Percentiles rank a stretch among this genome's conserved stretches.
Conservation (phyloP, 495 filamentous ascomycete genomes). For the Letharia columbiana region DNA sequence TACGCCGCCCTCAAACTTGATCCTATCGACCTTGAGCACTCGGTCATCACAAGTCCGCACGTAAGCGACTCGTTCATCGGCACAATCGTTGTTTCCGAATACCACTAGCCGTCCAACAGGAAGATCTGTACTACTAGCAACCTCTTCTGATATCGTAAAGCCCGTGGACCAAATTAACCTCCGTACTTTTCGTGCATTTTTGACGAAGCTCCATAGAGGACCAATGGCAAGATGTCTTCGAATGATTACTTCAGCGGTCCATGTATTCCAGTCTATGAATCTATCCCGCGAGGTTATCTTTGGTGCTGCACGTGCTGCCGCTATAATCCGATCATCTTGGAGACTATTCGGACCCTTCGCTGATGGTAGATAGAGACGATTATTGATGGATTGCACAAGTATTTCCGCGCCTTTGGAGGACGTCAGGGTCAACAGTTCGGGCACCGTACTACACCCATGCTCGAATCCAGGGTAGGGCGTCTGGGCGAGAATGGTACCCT, state of each 20-base stretch:
- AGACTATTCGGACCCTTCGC: not conserved
- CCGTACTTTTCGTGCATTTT: not conserved
- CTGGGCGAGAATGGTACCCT: conserved; percentile 64
- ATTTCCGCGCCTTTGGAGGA: conserved; percentile 48
- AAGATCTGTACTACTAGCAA: not conserved
- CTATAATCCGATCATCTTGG: conserved; percentile 20
- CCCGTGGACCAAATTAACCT: conserved; percentile 26
- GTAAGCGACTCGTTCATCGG: conserved; percentile 10
- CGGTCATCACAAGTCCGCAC: conserved; percentile 22
- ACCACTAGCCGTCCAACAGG: conserved; percentile 19
- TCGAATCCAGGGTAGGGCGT: conserved; percentile 46
- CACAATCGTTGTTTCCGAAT: not conserved
- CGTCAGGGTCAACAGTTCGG: conserved; percentile 35
- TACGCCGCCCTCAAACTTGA: conserved; percentile 23
- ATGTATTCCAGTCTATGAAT: conserved; percentile 45
- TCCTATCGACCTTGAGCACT: conserved; percentile 12
- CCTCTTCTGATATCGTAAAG: conserved; percentile 11
- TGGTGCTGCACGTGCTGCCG: conserved; percentile 32
- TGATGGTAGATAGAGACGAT: conserved; percentile 48
- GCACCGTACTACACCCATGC: conserved; percentile 38
- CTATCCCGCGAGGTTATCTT: conserved; percentile 48
- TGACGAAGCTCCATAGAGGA: conserved; percentile 44
- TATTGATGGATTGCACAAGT: conserved; percentile 50
- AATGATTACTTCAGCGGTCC: conserved; percentile 41
- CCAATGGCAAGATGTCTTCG: conserved; percentile 45